A percentile compares a stretch with the other conserved stretches of the same genome.
Evolutionary conservation across 768 basidiomycete species (phyloP).

Genomic region (Calvatia gigantea): DNA sequence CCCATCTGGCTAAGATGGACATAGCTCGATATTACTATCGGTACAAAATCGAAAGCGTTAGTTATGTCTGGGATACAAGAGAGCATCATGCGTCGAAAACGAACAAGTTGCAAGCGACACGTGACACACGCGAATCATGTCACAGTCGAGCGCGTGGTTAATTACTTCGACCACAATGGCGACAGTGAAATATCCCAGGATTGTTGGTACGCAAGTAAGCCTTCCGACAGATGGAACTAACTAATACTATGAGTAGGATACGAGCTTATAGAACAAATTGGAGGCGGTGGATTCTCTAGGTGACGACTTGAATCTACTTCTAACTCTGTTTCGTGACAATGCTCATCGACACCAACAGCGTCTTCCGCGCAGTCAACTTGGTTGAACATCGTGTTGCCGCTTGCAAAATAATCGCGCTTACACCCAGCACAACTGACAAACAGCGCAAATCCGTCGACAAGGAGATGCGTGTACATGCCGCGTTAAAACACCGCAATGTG

Average conservation of each 20-base stretch:
- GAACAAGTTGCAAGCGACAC: no score
- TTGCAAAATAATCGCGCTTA: conserved; percentile 78
- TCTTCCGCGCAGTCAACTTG: conserved; percentile 78
- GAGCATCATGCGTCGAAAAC: no score
- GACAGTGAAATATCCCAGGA: conserved; percentile 6
- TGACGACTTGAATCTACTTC: neutral
- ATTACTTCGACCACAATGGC: conserved; percentile 1
- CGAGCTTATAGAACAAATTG: conserved; percentile 13
- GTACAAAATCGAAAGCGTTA: no score
- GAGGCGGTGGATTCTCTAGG: conserved; percentile 18
- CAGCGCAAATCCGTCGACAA: conserved; percentile 83
- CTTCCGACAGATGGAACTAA: neutral
- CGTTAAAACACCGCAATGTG: conserved; percentile 74
- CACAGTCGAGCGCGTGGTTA: neutral
- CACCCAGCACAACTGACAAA: conserved; percentile 55
- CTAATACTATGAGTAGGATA: conserved; percentile 1
- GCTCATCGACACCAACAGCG: conserved; percentile 40
- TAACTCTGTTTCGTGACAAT: neutral
- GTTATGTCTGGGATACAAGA: no score
- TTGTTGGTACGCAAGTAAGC: neutral
- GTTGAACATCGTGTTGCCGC: conserved; percentile 69
- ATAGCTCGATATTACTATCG: no score
- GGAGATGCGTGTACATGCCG: conserved; percentile 87
- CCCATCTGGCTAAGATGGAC: no score
- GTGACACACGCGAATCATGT: neutral